Percentiles rank a stretch among this genome's conserved stretches.
Evolutionary conservation across 1,139 yeast species (phyloP).

Genomic region (Taiozyma sp.): DNA sequence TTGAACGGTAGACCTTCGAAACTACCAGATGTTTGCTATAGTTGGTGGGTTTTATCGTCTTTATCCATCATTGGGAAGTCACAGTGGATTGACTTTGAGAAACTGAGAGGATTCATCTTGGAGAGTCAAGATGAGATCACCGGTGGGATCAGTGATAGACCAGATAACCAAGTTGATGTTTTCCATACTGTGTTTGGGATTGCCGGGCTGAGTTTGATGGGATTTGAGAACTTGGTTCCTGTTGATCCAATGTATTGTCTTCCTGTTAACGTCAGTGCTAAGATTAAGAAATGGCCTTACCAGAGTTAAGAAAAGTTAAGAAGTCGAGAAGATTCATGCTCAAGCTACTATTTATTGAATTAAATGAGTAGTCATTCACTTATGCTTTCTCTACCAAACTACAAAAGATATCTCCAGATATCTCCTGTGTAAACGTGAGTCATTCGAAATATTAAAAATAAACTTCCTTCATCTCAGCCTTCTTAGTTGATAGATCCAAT

Average conservation of each 20-base stretch:
- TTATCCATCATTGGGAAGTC: slow-evolving; percentile 61
- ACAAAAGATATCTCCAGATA: background rate
- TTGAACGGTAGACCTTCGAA: slow-evolving; percentile 96
- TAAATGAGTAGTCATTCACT: background rate
- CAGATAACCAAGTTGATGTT: slow-evolving; percentile 88
- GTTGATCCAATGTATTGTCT: slow-evolving; percentile 88
- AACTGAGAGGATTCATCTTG: slow-evolving; percentile 62
- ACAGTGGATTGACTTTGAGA: slow-evolving; percentile 70
- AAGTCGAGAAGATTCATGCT: background rate
- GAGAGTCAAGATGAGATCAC: slow-evolving; percentile 68
- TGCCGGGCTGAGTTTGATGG: slow-evolving; percentile 78
- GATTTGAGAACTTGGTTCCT: slow-evolving; percentile 47
- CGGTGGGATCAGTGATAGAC: slow-evolving; percentile 93
- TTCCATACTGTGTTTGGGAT: slow-evolving; percentile 90
- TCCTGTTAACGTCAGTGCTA: slow-evolving; percentile 50
- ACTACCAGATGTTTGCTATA: slow-evolving; percentile 92
- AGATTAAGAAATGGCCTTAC: slow-evolving; percentile 45
- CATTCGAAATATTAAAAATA: slow-evolving; percentile 29
- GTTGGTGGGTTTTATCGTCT: slow-evolving; percentile 96
- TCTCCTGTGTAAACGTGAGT: background rate
- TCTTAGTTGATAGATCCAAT: slow-evolving; percentile 57
- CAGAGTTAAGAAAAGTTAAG: background rate
- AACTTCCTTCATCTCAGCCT: slow-evolving; percentile 43
- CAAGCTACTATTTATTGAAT: background rate
- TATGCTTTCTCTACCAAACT: too few species aligned